A percentile compares a stretch with the other conserved stretches of the same genome.
These are phyloP conservation scores for Brassica hybrid DNA, from an alignment of 441 rosid genomes.

Conservation along the genomic window DNA sequence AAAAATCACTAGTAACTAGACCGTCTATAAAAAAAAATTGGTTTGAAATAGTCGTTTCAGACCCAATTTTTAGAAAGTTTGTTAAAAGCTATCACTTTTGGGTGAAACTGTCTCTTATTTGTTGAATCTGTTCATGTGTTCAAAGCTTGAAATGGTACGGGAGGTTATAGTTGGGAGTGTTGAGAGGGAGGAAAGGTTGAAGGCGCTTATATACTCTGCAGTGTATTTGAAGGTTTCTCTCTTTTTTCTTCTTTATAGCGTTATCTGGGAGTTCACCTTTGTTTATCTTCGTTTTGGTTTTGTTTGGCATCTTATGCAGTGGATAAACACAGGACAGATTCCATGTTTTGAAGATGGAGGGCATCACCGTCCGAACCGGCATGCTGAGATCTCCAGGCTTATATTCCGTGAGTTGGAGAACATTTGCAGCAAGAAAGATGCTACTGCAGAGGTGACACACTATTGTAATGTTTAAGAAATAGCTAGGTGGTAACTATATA, in stretches of 20 bases:
- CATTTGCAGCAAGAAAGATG: slow-evolving; percentile 69
- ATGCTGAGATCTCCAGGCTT: slow-evolving; percentile 95
- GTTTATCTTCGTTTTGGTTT: slow-evolving; percentile 18
- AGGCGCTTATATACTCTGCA: slow-evolving; percentile 81
- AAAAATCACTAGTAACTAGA: not conserved
- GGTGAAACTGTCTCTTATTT: slow-evolving; percentile 10
- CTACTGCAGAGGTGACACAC: slow-evolving; percentile 69
- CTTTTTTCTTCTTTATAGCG: not conserved
- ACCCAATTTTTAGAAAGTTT: not conserved
- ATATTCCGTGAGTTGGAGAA: slow-evolving; percentile 88
- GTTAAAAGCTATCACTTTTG: not conserved
- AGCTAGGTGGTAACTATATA: too few species aligned
- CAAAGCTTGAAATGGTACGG: slow-evolving; percentile 90
- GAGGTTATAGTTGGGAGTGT: slow-evolving; percentile 66
- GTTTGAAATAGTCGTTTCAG: too few species aligned
- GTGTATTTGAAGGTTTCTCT: too few species aligned
- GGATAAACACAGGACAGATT: slow-evolving; percentile 98
- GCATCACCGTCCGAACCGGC: slow-evolving; percentile 93
- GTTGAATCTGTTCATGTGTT: slow-evolving; percentile 34
- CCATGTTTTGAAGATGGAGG: slow-evolving; percentile 98
- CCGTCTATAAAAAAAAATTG: not conserved
- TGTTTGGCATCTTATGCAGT: slow-evolving; percentile 61
- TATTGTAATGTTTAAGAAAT: too few species aligned
- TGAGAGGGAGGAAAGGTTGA: slow-evolving; percentile 65
- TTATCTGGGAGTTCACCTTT: not conserved